Base-by-base conservation (phyloP, 352 stramenopile genomes). In the Peronospora tabacina region DNA sequence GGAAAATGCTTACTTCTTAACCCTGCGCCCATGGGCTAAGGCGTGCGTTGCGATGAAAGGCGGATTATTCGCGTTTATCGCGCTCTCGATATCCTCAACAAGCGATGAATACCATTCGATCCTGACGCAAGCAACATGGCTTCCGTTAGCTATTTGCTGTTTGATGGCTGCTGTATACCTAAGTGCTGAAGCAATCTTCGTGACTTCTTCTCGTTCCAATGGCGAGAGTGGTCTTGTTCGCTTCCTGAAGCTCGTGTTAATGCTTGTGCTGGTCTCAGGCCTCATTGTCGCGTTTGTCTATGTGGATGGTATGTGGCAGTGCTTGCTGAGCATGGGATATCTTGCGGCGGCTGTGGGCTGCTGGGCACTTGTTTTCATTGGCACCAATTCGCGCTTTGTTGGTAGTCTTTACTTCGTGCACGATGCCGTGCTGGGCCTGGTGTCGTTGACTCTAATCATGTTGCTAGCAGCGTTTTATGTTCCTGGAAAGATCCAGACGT, bases 401-500 rank as follows among this genome's bases (percentile, higher is more conserved):
- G 91, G 89, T 33, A 76, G 74, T 38, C 77, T 97, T 35, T 98
- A 98, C 74, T 91, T 94, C 47, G 54, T 97, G 30, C 94, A 98
- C 59, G 95, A 98, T 61, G 69, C 95, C 28, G 66, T 97, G 24
- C 82, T 97, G 30, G 94, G 89, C 9, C 70, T 97, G 38, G 70
- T 97, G 35, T 93, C 96, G 37, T 90, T 98, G 56, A 77, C 89
- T 38, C 61, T 97, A 17, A 85, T 98, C 22, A 76, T 97, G 43
- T 61, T 97, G 15, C 70, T 98, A 13, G 82, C 83, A 24, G 88
- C 91, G 70, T 86, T 87, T 5, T 82, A 85, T 50, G 74, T 97
- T 37, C 88, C 87, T 11, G 79, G 88, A 47, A 88, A 95, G 56
- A 89, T 98, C 36, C 94, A 98, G 68, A 98, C 94, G 26, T 98